A percentile compares a stretch with the other conserved stretches of the same genome.
phyloP scores from a whole-genome alignment of 495 filamentous ascomycete genomes.

The Aspergillus olivimuriae region DNA sequence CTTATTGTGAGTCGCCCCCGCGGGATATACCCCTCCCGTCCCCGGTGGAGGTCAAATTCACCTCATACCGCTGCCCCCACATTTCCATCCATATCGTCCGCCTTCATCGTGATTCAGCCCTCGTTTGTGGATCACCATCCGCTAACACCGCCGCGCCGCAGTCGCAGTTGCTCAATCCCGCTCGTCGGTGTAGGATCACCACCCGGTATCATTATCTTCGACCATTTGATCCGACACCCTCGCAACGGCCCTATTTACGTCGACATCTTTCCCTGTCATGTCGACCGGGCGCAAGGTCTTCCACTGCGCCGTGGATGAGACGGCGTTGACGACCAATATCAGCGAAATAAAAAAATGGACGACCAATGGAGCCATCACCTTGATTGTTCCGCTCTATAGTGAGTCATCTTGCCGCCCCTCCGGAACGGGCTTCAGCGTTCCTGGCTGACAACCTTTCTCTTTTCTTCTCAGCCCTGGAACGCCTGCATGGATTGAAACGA shows the following conservation, averaged over 20 bases:
- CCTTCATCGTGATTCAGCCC: conserved; percentile 26
- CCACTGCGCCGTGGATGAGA: conserved; percentile 71
- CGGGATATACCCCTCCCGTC: no score
- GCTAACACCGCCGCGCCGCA: conserved; percentile 26
- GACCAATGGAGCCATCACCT: conserved; percentile 53
- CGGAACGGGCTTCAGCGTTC: no score
- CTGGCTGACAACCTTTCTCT: neutral
- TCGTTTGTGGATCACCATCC: conserved; percentile 23
- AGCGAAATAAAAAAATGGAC: conserved; percentile 66
- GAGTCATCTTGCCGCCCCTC: conserved; percentile 28
- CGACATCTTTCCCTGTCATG: conserved; percentile 23
- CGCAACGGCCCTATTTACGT: conserved; percentile 7
- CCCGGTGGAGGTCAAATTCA: neutral
- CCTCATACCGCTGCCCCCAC: conserved; percentile 27
- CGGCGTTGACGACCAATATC: conserved; percentile 61
- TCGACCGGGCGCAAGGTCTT: conserved; percentile 55
- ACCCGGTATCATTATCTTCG: conserved; percentile 10
- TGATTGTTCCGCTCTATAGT: conserved; percentile 67
- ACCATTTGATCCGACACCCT: conserved; percentile 6
- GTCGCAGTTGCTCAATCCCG: conserved; percentile 31
- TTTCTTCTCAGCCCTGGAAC: conserved; percentile 45
- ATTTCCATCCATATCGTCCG: conserved; percentile 21
- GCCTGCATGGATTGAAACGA: conserved; percentile 51
- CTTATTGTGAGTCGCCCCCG: conserved; percentile 30
- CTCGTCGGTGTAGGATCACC: conserved; percentile 28